Evolutionary conservation across 257 asterid genomes (phyloP), one percentile per base, ranked within the genome.

Genomic region (Scutellaria baicalensis): DNA sequence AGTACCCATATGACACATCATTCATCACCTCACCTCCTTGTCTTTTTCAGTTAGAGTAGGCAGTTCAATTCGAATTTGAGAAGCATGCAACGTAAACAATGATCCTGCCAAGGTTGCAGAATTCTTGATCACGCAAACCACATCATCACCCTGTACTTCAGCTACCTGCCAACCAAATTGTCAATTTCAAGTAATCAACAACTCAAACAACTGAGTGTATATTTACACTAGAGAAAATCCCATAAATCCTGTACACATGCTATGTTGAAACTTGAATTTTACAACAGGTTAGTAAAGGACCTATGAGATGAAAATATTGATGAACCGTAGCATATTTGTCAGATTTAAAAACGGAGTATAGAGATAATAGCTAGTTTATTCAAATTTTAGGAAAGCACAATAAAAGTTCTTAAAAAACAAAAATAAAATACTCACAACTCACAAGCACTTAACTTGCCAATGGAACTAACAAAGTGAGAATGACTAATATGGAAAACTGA

Each of bases 91-190:
- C 51, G 99, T 94, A 75, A 91, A 94, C 64, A 94, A 73, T 55
- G 99, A 75, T 58, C 99, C 99, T 8, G 91, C 80, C 82, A 94
- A 79, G 18, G 98, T 94, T 16, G 99, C 96, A 61, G 98, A 84
- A 81, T 94, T 94, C 88, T 94, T 94, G 51, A 86, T 77, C 18
- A 75, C 78, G 54, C 98, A 94, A 64, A 88, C 85, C 75, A 94
- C 93, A 59, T 92, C 96, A 56, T 81, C 82, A 1, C 84, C 96
- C 67, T 91, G 64, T 63, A 89, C 89, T 85, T 89, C 90, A 78
- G 74, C 84, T 20, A 94, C 99, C 98, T 93, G 95, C 54, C 79
- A 75, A 64, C 55, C 59, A 69, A 64, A 68, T 45, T 63, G 59
- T 27, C 11, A 14, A 58, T 43, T 16, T 56, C 70, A 39, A 52